Base-by-base conservation (phyloP, 1,139 yeast species). In the Yamadazyma diddensiae region DNA sequence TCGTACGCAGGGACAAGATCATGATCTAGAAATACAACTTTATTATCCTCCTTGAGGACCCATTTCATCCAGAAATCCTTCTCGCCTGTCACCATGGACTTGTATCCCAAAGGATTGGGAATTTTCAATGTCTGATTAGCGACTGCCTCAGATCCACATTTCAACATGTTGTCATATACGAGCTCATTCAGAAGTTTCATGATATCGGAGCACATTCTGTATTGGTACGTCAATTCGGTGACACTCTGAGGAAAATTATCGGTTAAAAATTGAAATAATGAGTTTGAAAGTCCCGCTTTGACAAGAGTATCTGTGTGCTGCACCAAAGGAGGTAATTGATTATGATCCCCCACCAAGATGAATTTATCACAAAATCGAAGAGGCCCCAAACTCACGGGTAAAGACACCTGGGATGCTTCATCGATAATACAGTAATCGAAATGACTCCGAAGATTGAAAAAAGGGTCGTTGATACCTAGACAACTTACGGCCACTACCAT, bases 401-500 rank as follows among this genome's bases (percentile, higher is more conserved):
- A 67, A 0, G 97, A 81, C 0, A 90, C 86, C 51, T 92, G 98
- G 0, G 97, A 88, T 0, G 98, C 97, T 53, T 92, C 99, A 54
- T 92, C 99, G 28, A 94, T 75, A 28, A 92, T 90, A 52, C 97
- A 94, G 52, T 85, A 90, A 52, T 92, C 98, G 57, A 92, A 92
- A 14, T 64, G 68, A 20, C 75, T 61, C 30, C 83, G 62, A 44
- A 70, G 51, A 30, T 65, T 62, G 55, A 81, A 76, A 14, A 79
- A 59, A 53, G 79, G 65, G 49, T 82, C 92, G 23, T 67, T 73
- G 18, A 87, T 73, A 0, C 95, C 92, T 27, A 92, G 62, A 49
- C 96, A 86, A 0, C 98, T 92, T 1, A 90, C 74, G 0, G 97
- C 98, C 1, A 92, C 94, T 3, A 92, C 82, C 13, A 73, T 75